Evolutionary conservation across 2,329 filamentous ascomycete species (phyloP), one percentile per base, ranked within the genome.

Genomic region (Fusarium sp.): DNA sequence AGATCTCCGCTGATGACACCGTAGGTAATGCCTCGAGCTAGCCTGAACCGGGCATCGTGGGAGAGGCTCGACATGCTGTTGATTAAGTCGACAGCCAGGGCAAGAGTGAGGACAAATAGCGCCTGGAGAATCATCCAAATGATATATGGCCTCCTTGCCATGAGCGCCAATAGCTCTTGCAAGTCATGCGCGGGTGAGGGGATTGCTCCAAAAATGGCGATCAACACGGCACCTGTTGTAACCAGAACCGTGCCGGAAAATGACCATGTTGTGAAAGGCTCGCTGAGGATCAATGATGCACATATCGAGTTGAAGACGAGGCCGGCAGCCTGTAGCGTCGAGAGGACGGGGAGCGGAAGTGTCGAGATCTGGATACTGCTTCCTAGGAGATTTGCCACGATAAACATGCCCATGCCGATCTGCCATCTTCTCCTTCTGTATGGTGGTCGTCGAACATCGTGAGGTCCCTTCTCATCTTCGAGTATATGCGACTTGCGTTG

Each of bases 301-400:
- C 96, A 97, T 76, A 98, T 92, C 54, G 94, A 97, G 81, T 99
- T 99, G 83, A 99, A 99, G 61, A 99, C 95, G 52, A 99, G 84
- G 40, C 95, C 95, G 4, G 94, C 96, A 15, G 94, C 94, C 79
- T 99, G 95, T 34, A 99, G 82, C 1, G 95, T 97, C 53, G 94
- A 98, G 31, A 99, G 85, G 6, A 99, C 93, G 19, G 95, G 95
- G 22, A 99, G 83, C 13, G 95, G 95, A 40, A 99, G 83, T 1
- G 94, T 97, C 28, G 95, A 97, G 74, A 99, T 98, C 78, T 99
- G 95, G 57, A 99, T 95, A 34, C 92, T 94, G 79, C 93, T 97
- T 58, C 95, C 95, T 52, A 98, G 84, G 53, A 99, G 84, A 75
- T 99, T 99, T 62, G 95, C 92, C 67, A 96, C 83, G 67, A 99